Evolutionary conservation across 768 basidiomycete genomes (phyloP).

Genomic region (Hemileccinum rubropunctum): DNA sequence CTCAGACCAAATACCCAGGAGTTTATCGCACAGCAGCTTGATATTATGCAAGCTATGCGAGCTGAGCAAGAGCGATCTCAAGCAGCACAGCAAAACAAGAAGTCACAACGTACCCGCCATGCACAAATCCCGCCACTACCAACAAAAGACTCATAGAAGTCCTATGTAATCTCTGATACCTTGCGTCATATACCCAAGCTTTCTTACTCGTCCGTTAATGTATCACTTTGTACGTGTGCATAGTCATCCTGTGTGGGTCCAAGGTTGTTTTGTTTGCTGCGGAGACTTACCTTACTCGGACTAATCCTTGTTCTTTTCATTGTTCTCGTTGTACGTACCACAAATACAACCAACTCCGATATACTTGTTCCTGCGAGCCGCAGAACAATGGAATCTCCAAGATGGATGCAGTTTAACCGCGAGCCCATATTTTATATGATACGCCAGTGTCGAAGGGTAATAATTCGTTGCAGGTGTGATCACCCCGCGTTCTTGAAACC

Average conservation of each 20-base stretch:
- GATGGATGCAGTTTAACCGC: constrained; percentile 6
- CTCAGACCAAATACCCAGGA: constrained; percentile 74
- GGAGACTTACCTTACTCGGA: constrained; percentile 8
- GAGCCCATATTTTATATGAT: neutral
- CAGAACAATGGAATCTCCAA: constrained; percentile 30
- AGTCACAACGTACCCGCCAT: constrained; percentile 51
- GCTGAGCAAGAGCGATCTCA: constrained; percentile 77
- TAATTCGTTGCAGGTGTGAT: no score
- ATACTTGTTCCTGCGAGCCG: constrained; percentile 1
- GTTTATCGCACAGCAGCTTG: constrained; percentile 84
- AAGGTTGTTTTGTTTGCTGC: constrained; percentile 10
- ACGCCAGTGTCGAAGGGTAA: no score
- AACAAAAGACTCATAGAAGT: constrained; percentile 13
- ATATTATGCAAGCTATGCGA: constrained; percentile 79
- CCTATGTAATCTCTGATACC: constrained; percentile 16
- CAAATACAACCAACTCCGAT: constrained; percentile 3
- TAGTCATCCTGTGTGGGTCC: neutral
- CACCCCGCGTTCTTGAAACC: neutral
- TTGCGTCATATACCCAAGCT: constrained; percentile 26
- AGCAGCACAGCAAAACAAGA: constrained; percentile 56
- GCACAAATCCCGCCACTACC: constrained; percentile 31
- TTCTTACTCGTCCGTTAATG: constrained; percentile 2
- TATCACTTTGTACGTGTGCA: neutral
- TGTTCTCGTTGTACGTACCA: constrained; percentile 19
- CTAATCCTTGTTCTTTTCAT: constrained; percentile 14